phyloP scores from a whole-genome alignment of 169 alveolate genomes.

The Miamiensis avidus region DNA sequence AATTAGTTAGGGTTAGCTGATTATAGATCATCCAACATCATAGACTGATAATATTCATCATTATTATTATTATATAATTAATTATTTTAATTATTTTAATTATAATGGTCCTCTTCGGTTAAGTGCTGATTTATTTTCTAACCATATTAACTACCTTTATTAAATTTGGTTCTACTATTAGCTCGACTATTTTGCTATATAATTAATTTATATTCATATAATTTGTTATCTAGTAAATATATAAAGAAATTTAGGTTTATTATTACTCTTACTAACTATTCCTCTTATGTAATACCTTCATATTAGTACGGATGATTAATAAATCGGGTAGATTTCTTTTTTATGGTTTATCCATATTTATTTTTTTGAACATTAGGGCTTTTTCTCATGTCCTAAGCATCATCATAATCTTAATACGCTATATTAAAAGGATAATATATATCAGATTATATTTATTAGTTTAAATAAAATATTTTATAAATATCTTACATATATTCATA shows the following conservation, averaged over 20 bases:
- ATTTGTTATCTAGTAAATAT: neutral
- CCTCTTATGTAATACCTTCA: no score
- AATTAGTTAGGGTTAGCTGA: neutral
- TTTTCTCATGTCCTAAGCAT: no score
- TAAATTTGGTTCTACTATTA: conserved; percentile 21
- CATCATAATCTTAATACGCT: no score
- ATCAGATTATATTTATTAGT: no score
- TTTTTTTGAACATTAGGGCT: neutral
- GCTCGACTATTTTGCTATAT: conserved; percentile 25
- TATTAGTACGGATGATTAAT: neutral
- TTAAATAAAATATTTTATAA: no score
- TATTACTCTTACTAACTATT: conserved; percentile 8
- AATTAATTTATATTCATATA: neutral
- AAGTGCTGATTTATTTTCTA: neutral
- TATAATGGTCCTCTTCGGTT: conserved; percentile 1
- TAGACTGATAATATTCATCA: neutral
- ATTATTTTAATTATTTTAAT: neutral
- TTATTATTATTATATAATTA: neutral
- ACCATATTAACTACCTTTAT: neutral
- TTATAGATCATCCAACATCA: neutral
- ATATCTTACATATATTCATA: neutral
- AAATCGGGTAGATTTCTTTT: neutral
- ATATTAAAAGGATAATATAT: no score
- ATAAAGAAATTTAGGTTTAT: neutral
- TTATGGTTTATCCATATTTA: neutral